These are phyloP conservation scores for Nicotiana obtusifolia DNA, from an alignment of 257 asterid genomes.

Conservation along the genomic window DNA sequence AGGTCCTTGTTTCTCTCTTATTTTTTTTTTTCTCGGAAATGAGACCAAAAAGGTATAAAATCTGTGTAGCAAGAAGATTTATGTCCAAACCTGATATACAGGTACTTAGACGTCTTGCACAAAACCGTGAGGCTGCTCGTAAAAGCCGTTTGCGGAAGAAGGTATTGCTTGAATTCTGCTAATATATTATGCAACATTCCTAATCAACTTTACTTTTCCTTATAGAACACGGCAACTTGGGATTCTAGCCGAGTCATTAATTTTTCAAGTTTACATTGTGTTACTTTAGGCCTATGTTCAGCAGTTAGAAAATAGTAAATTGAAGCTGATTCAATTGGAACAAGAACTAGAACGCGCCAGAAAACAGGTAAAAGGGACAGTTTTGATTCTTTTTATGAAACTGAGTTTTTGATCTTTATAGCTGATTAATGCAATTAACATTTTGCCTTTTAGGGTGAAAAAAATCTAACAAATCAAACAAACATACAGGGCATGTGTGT, in stretches of 20 bases:
- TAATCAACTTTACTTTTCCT: background rate
- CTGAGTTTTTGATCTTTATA: background rate
- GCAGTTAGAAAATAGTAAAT: conserved; percentile 77
- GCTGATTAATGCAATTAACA: background rate
- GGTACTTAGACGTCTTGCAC: conserved; percentile 93
- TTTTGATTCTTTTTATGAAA: background rate
- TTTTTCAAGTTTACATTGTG: background rate
- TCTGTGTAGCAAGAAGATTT: background rate
- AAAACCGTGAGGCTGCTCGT: conserved; percentile 98
- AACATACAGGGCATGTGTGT: conserved; percentile 47
- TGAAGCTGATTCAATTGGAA: conserved; percentile 72
- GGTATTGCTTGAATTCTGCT: conserved; percentile 24
- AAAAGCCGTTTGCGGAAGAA: conserved; percentile 85
- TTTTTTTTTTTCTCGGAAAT: background rate
- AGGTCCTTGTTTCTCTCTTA: background rate
- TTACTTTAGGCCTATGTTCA: conserved; percentile 78
- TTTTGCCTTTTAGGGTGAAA: background rate
- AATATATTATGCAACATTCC: background rate
- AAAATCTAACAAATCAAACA: conserved; percentile 11
- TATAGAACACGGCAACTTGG: background rate
- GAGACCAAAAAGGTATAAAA: background rate
- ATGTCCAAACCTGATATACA: conserved; percentile 17
- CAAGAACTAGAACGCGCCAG: conserved; percentile 76
- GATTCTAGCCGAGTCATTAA: background rate
- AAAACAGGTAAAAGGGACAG: conserved; percentile 49